Base-by-base conservation (phyloP, 257 asterid genomes). In the Vinca minor region DNA sequence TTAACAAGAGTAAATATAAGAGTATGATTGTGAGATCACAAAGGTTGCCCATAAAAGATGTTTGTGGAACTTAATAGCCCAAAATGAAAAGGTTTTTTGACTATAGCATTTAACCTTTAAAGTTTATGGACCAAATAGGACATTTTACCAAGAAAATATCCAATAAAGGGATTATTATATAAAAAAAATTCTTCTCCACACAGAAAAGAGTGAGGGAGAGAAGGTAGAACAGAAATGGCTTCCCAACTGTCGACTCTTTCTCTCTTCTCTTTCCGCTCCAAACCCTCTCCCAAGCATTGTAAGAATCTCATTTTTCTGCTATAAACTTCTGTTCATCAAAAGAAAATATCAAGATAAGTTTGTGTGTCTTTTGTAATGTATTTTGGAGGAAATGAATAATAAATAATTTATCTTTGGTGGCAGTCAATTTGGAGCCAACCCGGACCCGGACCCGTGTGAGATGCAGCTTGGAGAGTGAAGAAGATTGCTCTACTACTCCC, bases 211-310 rank as follows among this genome's bases (percentile, higher is more conserved):
- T 17, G 52, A 62, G 66, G n/a, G n/a, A n/a, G n/a, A n/a, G n/a
- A n/a, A 21, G n/a, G 42, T 25, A 0, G 29, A 41, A 75, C 62
- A 70, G 69, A 60, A 76, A 88, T 88, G 90, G 83, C 87, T 72
- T 81, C 84, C 64, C 90, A 84, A 65, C 83, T 88, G 79, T 84
- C 86, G 57, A 71, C 78, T 48, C 72, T 84, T 14, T 68, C 82
- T 18, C 65, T 68, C 15, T 81, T 83, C 74, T 57, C 79, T 50
- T 52, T 75, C 65, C 72, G 76, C 58, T 70, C 79, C 69, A 75
- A 69, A 31, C 59, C 78, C 64, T 74, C 74, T 35, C 57, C 83
- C 15, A 79, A 66, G 47, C 81, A 65, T 58, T 47, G 88, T 86
- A 71, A 73, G 84, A n/a, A n/a, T n/a, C n/a, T n/a, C n/a, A n/a